A percentile compares a stretch with the other conserved stretches of the same genome.
phyloP scores from a whole-genome alignment of 208 protist genomes.

The Trichomonas tenax region DNA sequence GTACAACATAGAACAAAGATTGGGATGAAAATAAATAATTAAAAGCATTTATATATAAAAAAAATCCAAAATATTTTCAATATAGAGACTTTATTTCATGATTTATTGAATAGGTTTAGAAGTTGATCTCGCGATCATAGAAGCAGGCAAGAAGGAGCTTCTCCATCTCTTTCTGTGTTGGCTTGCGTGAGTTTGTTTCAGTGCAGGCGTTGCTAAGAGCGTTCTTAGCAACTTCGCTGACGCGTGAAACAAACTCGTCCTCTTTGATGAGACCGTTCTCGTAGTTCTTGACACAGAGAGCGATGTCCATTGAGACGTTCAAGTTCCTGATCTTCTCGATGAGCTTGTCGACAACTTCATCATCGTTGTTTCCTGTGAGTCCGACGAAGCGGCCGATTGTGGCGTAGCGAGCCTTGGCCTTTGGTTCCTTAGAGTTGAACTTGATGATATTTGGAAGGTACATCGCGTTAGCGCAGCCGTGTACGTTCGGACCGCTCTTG shows the following conservation, averaged over 20 bases:
- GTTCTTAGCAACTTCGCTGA: background rate
- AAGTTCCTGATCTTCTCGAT: background rate
- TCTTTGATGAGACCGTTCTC: background rate
- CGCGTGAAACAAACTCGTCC: background rate
- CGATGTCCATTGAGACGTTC: background rate
- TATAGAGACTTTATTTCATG: no score
- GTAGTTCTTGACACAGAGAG: background rate
- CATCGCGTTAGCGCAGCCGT: constrained; percentile 39
- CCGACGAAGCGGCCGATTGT: background rate
- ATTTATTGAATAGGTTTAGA: no score
- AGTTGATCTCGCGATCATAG: background rate
- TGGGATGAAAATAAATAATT: no score
- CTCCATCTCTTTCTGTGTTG: background rate
- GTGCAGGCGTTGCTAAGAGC: background rate
- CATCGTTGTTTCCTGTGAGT: background rate
- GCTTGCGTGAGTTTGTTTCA: background rate
- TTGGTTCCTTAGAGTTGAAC: background rate
- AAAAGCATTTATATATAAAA: no score
- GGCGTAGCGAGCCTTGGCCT: background rate
- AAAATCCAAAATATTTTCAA: no score
- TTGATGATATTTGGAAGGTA: constrained; percentile 22
- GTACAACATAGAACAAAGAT: no score
- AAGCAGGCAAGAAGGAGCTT: background rate
- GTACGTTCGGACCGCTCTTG: constrained; percentile 14
- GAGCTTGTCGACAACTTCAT: background rate